A percentile compares a stretch with the other conserved stretches of the same genome.
phyloP scores from a whole-genome alignment of 2,329 filamentous ascomycete species.

The Stachybotrys chartarum region DNA sequence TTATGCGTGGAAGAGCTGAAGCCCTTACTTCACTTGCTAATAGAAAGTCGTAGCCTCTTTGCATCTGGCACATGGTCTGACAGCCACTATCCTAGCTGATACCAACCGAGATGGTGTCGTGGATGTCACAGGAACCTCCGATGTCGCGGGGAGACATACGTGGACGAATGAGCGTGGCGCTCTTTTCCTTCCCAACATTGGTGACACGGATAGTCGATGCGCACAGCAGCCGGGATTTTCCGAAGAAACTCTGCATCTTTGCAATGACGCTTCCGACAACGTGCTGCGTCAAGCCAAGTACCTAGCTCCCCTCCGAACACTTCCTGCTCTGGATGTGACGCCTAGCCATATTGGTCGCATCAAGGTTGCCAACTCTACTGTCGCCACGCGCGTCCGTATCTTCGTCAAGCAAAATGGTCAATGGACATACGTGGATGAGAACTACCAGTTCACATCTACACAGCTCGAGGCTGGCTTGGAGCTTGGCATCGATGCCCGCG shows the following conservation, averaged over 20 bases:
- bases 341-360: slow-evolving; percentile 10
- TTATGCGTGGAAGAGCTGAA: not conserved
- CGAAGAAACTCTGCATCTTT: slow-evolving; percentile 14
- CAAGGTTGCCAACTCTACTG: slow-evolving; percentile 4
- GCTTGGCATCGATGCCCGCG: slow-evolving; percentile 26
- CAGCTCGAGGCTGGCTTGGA: slow-evolving; percentile 20
- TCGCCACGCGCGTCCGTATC: slow-evolving; percentile 16
- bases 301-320: slow-evolving; percentile 21
- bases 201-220: slow-evolving; percentile 23
- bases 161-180: slow-evolving; percentile 20
- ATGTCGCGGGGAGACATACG: slow-evolving; percentile 12
- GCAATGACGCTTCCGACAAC: slow-evolving; percentile 26
- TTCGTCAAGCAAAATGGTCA: slow-evolving; percentile 13
- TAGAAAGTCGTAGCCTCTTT: not conserved
- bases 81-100: slow-evolving; percentile 20
- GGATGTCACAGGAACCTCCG: slow-evolving; percentile 10
- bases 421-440: slow-evolving; percentile 16
- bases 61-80: not conserved
- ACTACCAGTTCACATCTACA: slow-evolving; percentile 17
- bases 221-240: slow-evolving; percentile 5
- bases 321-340: slow-evolving; percentile 12
- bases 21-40: not conserved
- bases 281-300: slow-evolving; percentile 19
- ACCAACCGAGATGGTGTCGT: slow-evolving; percentile 28
- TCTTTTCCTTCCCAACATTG: slow-evolving; percentile 28